Evolutionary conservation across 75 land plant genomes (phyloP), one percentile per base, ranked within the genome.

Genomic region (Larix kaempferi): DNA sequence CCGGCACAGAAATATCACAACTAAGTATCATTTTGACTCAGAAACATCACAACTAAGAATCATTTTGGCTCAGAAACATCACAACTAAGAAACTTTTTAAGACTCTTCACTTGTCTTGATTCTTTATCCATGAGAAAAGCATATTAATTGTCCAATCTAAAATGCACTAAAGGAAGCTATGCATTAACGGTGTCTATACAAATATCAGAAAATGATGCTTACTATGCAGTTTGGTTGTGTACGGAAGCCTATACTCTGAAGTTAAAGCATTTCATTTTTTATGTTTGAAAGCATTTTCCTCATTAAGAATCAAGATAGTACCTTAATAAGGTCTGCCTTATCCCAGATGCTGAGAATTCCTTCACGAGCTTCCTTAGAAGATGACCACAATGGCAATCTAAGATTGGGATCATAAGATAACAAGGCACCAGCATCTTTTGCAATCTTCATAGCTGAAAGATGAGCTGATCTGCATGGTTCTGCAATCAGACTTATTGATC

Each of bases 321-420:
- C 89, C 84, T 89, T 87, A 66, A 89, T 84, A 44, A 89, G 62
- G 56, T 89, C 89, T 26, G 87, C 91, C 39, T 82, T 65, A 54
- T 87, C 71, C 89, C 91, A 89, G 13, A 89, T 89, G 79, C 89
- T 89, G 59, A 74, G 61, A 27, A 89, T 89, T 57, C 86, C 89
- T 19, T 84, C 56, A 0, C 84, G 83, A 59, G 91, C 89, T 22
- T 83, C 87, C 56, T 87, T 84, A 19, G 86, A 65, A 16, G 89
- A 89, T 10, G 80, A 67, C 91, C 91, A 89, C 26, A 89, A 65
- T 2, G 87, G 84, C 56, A 89, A 56, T 49, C 91, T 77, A 57
- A 89, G 77, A 66, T 87, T 89, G 8, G 91, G 89, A 65, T 87
- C 91, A 77, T 89, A 89, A n/a, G 89, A 89, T 39, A 89, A 67